Evolutionary conservation across 129 eudicot species (phyloP), one percentile per base, ranked within the genome.

Genomic region (Ambrosia artemisiifolia): DNA sequence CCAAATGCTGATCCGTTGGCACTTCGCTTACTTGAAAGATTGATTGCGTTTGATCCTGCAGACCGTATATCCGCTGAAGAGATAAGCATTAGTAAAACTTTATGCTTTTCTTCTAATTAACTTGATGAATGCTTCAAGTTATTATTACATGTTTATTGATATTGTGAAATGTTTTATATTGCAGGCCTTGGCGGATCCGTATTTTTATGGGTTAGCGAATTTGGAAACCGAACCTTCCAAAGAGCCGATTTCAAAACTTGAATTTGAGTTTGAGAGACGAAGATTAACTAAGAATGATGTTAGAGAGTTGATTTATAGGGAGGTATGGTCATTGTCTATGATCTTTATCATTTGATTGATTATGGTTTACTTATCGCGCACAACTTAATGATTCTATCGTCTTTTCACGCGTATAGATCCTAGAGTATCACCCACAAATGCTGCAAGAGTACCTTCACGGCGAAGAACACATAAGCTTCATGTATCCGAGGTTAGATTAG

Each of bases 391-490:
- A 14, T 60, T 65, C 63, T 63, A 70, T 83, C 64, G 72, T 82
- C 70, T 82, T 85, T 71, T 63, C 44, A 83, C 82, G 61, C 73
- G 63, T 76, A 79, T 96, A 92, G 96, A 92, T 92, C 63, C 74
- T 92, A 82, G 96, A 92, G 94, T 92, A 92, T 81, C 96, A 92
- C 80, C 97, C 97, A 18, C 96, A 92, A 80, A 92, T 92, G 97
- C 79, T 92, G 79, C 89, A 87, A 91, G 97, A 92, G 88, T 86
- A 92, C 83, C 87, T 92, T 51, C 86, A 75, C 44, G 97, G 97
- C 33, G 94, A 71, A 62, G 97, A 92, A 65, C 97, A 84, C 78
- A 83, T 84, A 48, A 86, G 87, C 88, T 92, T 92, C 81, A 92
- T 88, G 97, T 92, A 92, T 81, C 96, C 96, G 70, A 90, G 96